Base-by-base conservation (phyloP, 805 yeast genomes). In the Metschnikowia borealis region DNA sequence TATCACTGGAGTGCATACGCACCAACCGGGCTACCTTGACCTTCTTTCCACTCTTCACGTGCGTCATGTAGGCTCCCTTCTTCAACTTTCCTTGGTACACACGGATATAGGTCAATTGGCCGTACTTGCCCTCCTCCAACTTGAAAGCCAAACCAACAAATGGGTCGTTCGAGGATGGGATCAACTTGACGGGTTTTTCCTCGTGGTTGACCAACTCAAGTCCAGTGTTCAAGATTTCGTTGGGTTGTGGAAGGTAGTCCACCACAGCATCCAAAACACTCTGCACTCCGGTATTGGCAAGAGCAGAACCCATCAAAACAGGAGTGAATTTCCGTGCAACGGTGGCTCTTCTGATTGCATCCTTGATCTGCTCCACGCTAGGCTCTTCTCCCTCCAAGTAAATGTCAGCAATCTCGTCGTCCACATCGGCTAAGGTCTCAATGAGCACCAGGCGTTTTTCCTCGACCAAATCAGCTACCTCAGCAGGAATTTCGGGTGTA, bases 301-400 rank as follows among this genome's bases (percentile, higher is more conserved):
- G 78, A 17, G 99, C 99, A 45, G 97, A 89, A 20, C 99, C 99
- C 97, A 94, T 94, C 57, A 92, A 77, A n/a, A 94, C 98, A n/a
- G 99, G 99, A 13, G 98, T 89, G 77, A 94, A 94, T 66, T 81
- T 87, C 74, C 97, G 84, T 32, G 91, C 96, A 70, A 92, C 92
- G 17, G 99, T 94, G 46, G 97, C 81, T 63, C 97, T 83, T 70
- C 99, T 85, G 60, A 94, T 94, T 39, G 97, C 98, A 47, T 67
- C 82, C 65, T 86, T 84, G 56, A 94, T 86, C 72, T 94, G 96
- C 52, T 84, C 86, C 29, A 79, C 77, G 32, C 90, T 77, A 51
- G 99, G 98, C 60, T 83, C 94, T 61, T 82, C 79, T 67, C 96
- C 99, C 57, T 90, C 97, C 63, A 94, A 74, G 69, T 79, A 91